These are phyloP conservation scores for Geosmithia morbida DNA, from an alignment of 2,329 filamentous ascomycete species.

Conservation along the genomic window DNA sequence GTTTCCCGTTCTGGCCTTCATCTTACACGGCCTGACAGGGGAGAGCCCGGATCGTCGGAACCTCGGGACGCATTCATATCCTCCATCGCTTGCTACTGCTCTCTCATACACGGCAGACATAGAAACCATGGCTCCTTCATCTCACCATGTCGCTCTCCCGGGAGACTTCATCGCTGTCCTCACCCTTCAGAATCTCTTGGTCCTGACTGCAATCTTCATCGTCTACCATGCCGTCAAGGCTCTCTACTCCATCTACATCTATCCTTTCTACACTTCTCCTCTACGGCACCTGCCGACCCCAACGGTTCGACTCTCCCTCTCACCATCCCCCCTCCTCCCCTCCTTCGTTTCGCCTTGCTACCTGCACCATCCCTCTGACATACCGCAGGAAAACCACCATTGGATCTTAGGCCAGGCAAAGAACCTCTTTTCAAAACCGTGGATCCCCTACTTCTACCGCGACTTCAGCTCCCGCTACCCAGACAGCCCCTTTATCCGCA, in stretches of 20 bases:
- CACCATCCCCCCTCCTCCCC: not conserved
- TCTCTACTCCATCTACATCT: constrained; percentile 22
- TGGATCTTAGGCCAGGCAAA: constrained; percentile 23
- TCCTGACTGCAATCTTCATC: constrained; percentile 1
- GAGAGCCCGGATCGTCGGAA: too few relatives aligned
- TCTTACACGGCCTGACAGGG: too few relatives aligned
- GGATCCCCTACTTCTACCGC: constrained; percentile 11
- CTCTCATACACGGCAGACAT: not conserved
- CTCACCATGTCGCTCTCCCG: not conserved
- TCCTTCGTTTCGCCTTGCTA: not conserved
- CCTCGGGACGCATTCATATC: not conserved
- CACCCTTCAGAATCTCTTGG: not conserved
- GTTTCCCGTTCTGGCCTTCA: too few relatives aligned
- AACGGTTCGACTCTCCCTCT: constrained; percentile 13
- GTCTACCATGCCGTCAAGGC: constrained; percentile 8
- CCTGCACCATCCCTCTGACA: not conserved
- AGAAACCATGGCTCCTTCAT: constrained; percentile 1
- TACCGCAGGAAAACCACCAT: constrained; percentile 2
- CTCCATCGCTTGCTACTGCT: not conserved
- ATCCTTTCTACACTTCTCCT: constrained; percentile 25
- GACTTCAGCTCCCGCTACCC: constrained; percentile 10
- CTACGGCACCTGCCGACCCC: constrained; percentile 28
- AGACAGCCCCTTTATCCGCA: constrained; percentile 7
- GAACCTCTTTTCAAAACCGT: constrained; percentile 12
- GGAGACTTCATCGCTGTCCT: not conserved